These are phyloP conservation scores for Lippia alba DNA, from an alignment of 305 asterid species.

Conservation along the genomic window DNA sequence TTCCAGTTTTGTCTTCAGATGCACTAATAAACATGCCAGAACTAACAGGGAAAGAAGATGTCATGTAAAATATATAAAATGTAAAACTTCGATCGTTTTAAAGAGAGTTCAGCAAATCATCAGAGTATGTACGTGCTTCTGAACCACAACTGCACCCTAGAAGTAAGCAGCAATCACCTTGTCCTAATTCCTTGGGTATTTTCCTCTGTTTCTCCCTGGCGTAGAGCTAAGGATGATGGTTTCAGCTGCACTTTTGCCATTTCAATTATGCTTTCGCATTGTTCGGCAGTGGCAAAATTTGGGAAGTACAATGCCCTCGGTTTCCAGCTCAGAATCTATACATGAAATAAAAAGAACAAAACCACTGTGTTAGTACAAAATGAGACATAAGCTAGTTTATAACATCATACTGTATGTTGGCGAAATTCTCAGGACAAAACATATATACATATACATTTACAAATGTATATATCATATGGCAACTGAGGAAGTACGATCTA, in stretches of 20 bases:
- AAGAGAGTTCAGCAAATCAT: not conserved
- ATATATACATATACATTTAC: no score
- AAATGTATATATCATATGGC: no score
- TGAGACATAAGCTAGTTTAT: constrained; percentile 4
- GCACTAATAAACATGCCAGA: constrained; percentile 92
- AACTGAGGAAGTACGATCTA: no score
- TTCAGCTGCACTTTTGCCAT: constrained; percentile 61
- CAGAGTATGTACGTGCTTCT: constrained; percentile 19
- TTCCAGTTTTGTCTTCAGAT: constrained; percentile 86
- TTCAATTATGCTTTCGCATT: constrained; percentile 66
- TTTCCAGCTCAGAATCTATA: constrained; percentile 87
- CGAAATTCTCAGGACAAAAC: no score
- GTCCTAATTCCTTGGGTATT: constrained; percentile 88
- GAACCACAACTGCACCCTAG: constrained; percentile 17
- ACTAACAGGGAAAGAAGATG: constrained; percentile 46
- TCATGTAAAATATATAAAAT: constrained; percentile 4
- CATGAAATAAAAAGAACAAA: constrained; percentile 27
- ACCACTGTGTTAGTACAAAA: constrained; percentile 7
- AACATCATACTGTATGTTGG: constrained; percentile 8
- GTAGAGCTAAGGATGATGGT: constrained; percentile 85
- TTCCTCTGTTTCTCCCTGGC: constrained; percentile 84
- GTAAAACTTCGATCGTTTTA: not conserved
- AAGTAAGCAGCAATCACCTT: constrained; percentile 57
- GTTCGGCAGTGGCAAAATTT: constrained; percentile 83
- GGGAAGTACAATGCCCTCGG: constrained; percentile 91